These are phyloP conservation scores for Salinomyces thailandicus DNA, from an alignment of 2,329 filamentous ascomycete species.

Conservation along the genomic window DNA sequence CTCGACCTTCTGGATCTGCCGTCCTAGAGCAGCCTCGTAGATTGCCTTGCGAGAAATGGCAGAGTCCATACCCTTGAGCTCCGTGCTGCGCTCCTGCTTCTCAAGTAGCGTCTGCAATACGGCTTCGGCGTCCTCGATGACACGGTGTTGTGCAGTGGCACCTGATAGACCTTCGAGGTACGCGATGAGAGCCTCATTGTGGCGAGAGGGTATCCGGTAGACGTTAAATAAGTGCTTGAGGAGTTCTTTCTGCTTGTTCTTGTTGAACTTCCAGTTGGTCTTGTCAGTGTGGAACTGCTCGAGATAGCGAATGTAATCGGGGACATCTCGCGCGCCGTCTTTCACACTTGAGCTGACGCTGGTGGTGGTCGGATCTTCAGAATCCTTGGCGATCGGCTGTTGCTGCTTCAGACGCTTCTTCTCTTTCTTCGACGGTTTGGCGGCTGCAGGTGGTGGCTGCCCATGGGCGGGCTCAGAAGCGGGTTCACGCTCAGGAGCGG, in stretches of 20 bases:
- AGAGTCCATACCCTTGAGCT: slow-evolving; percentile 33
- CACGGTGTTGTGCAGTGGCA: slow-evolving; percentile 53
- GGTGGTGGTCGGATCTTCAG: too few species aligned
- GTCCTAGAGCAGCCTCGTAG: slow-evolving; percentile 27
- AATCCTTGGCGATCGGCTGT: too few species aligned
- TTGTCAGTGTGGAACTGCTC: slow-evolving; percentile 61
- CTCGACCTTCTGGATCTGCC: slow-evolving; percentile 18
- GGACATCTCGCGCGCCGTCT: too few species aligned
- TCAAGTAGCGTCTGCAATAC: slow-evolving; percentile 49
- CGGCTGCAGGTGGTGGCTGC: slow-evolving; percentile 1
- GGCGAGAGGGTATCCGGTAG: slow-evolving; percentile 56
- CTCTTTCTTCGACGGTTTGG: slow-evolving; percentile 3
- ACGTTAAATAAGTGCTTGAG: slow-evolving; percentile 72
- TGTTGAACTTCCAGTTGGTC: slow-evolving; percentile 87
- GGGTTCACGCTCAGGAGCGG: background rate
- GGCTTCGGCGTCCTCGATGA: slow-evolving; percentile 56
- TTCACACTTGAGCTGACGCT: too few species aligned
- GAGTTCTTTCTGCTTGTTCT: slow-evolving; percentile 76
- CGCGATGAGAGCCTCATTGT: slow-evolving; percentile 59
- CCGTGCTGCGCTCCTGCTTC: slow-evolving; percentile 38
- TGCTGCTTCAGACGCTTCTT: slow-evolving; percentile 9
- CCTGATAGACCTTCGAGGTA: slow-evolving; percentile 77
- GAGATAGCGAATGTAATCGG: slow-evolving; percentile 65
- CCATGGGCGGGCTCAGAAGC: background rate
- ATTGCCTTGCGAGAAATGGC: slow-evolving; percentile 25